Percentiles rank a stretch among this genome's conserved stretches.
These are phyloP conservation scores for Fusarium sp. DNA, from an alignment of 2,329 filamentous ascomycete species.

Conservation along the genomic window DNA sequence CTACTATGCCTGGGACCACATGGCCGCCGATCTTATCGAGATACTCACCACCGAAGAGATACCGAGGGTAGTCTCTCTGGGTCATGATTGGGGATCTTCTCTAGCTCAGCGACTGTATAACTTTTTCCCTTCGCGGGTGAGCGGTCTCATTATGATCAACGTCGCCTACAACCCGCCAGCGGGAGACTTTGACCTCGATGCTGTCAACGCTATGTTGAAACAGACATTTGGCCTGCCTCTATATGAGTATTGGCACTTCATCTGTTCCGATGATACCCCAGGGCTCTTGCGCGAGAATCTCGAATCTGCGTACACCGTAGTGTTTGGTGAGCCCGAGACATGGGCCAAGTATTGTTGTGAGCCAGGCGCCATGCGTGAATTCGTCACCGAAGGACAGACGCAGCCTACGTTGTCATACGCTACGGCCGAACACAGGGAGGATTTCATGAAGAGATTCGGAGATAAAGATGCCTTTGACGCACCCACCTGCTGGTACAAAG, in stretches of 20 bases:
- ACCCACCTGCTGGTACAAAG: slow-evolving; percentile 50
- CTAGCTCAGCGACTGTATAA: slow-evolving; percentile 60
- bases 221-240: slow-evolving; percentile 55
- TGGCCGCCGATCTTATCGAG: slow-evolving; percentile 57
- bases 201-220: slow-evolving; percentile 50
- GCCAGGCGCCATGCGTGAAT: slow-evolving; percentile 52
- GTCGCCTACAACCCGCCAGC: slow-evolving; percentile 58
- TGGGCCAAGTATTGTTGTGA: slow-evolving; percentile 49
- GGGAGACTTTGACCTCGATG: slow-evolving; percentile 55
- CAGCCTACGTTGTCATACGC: slow-evolving; percentile 49
- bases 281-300: slow-evolving; percentile 56
- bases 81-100: slow-evolving; percentile 66
- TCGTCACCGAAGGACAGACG: slow-evolving; percentile 39
- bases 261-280: slow-evolving; percentile 57
- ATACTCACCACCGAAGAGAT: slow-evolving; percentile 58
- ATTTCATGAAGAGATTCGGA: slow-evolving; percentile 48
- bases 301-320: slow-evolving; percentile 54
- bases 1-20: slow-evolving; percentile 55
- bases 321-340: slow-evolving; percentile 55
- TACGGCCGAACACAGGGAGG: slow-evolving; percentile 40
- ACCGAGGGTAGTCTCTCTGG: slow-evolving; percentile 58
- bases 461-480: slow-evolving; percentile 48
- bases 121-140: slow-evolving; percentile 57
- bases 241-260: slow-evolving; percentile 64
- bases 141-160: slow-evolving; percentile 60